A percentile compares a stretch with the other conserved stretches of the same genome.
phyloP scores from a whole-genome alignment of 495 filamentous ascomycete species.

The Aspergillus kassunensis region DNA sequence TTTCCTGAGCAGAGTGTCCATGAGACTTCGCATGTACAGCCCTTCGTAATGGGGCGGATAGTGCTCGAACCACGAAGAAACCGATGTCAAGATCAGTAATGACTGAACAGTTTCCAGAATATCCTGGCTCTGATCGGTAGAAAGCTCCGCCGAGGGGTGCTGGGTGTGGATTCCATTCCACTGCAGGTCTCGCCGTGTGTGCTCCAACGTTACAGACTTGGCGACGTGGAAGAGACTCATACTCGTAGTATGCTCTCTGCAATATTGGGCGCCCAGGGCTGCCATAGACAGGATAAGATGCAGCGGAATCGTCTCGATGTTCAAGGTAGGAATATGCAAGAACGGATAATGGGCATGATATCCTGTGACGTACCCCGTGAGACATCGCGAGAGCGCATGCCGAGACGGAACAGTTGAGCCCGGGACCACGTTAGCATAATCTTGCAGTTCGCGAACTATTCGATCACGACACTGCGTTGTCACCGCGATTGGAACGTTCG shows the following conservation, averaged over 20 bases:
- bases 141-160: background rate
- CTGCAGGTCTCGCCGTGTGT: constrained; percentile 33
- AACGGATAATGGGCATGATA: constrained; percentile 68
- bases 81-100: constrained; percentile 29
- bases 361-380: constrained; percentile 64
- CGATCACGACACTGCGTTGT: constrained; percentile 36
- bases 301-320: constrained; percentile 48
- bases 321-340: constrained; percentile 61
- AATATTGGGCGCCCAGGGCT: constrained; percentile 63
- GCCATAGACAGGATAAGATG: constrained; percentile 62
- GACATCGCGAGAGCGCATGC: constrained; percentile 59
- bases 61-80: constrained; percentile 36
- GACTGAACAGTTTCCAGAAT: constrained; percentile 33
- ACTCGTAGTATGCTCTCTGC: constrained; percentile 41
- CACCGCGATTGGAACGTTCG: constrained; percentile 30
- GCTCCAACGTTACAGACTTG: constrained; percentile 36
- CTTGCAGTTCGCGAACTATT: constrained; percentile 20
- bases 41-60: constrained; percentile 35
- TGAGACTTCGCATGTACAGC: constrained; percentile 30
- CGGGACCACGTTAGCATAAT: constrained; percentile 36
- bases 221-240: constrained; percentile 47
- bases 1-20: constrained; percentile 33
- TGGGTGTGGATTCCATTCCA: constrained; percentile 11
- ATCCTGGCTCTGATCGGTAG: constrained; percentile 20
- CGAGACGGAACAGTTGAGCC: constrained; percentile 44